Percentiles rank a stretch among this genome's conserved stretches.
Evolutionary conservation across 768 basidiomycete species (phyloP).

Genomic region (Boletus rubescentipes): DNA sequence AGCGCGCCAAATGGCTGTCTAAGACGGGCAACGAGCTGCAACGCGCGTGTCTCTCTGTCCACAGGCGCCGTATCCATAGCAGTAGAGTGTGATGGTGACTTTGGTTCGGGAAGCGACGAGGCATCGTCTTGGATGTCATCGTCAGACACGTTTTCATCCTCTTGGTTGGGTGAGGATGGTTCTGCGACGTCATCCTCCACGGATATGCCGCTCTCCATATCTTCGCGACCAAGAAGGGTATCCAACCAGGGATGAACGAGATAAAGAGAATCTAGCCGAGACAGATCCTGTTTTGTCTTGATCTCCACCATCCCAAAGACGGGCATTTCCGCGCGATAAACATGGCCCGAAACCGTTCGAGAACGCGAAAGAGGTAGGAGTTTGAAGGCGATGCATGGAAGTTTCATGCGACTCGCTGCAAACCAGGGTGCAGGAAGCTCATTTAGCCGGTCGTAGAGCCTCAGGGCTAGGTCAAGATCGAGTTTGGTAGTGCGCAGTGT

Average conservation of each 20-base stretch:
- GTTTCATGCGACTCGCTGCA: not conserved
- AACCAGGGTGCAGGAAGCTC: not conserved
- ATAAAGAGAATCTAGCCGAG: not conserved
- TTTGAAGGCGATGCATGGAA: not conserved
- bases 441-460: not conserved
- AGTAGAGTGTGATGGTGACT: accelerated
- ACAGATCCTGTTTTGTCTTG: not conserved
- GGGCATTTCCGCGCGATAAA: not conserved
- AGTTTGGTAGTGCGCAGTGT: not conserved
- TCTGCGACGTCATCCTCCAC: not conserved
- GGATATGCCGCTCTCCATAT: not conserved
- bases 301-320: not conserved
- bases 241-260: slow-evolving; percentile 3
- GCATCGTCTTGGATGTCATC: not conserved
- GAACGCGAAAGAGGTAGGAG: not conserved
- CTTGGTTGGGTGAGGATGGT: not conserved
- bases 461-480: not conserved
- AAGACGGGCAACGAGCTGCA: not conserved
- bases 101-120: not conserved
- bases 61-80: no score
- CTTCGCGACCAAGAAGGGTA: not conserved
- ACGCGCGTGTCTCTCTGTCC: not conserved
- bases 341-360: not conserved
- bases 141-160: not conserved
- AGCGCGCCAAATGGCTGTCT: not conserved